These are phyloP conservation scores for Escovopsis weberi DNA, from an alignment of 2,329 filamentous ascomycete species.

Conservation along the genomic window DNA sequence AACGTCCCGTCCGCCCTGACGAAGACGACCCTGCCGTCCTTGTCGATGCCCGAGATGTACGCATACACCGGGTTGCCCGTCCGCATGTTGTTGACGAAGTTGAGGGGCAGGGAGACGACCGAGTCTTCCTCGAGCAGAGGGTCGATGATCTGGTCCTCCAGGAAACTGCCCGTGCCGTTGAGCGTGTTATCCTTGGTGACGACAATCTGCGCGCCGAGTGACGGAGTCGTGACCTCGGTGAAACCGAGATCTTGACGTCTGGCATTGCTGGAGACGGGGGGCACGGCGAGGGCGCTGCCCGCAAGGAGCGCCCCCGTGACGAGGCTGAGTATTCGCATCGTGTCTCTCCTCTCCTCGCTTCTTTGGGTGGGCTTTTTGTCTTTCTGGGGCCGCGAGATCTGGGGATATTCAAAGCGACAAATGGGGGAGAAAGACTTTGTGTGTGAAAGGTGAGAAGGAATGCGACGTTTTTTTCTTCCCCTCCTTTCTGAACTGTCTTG, in stretches of 20 bases:
- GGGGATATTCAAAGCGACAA: background rate
- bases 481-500: too few relatives aligned
- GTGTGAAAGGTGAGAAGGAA: background rate
- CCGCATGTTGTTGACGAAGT: constrained; percentile 29
- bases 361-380: too few relatives aligned
- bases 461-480: too few relatives aligned
- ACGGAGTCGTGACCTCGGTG: constrained; percentile 13
- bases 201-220: constrained; percentile 19
- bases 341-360: too few relatives aligned
- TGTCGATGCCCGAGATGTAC: constrained; percentile 31
- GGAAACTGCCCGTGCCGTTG: constrained; percentile 20
- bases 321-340: background rate
- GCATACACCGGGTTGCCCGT: constrained; percentile 22
- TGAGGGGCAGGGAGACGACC: constrained; percentile 10
- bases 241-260: too few relatives aligned
- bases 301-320: background rate
- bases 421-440: background rate
- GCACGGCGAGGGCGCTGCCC: background rate
- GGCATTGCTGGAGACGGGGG: background rate
- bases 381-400: background rate
- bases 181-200: constrained; percentile 25
- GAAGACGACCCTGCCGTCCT: constrained; percentile 25
- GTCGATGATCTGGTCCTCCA: background rate
- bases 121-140: background rate
- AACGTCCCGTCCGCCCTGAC: constrained; percentile 24